Base-by-base conservation (phyloP, 164 flowering plant species). In the Malania oleifera region DNA sequence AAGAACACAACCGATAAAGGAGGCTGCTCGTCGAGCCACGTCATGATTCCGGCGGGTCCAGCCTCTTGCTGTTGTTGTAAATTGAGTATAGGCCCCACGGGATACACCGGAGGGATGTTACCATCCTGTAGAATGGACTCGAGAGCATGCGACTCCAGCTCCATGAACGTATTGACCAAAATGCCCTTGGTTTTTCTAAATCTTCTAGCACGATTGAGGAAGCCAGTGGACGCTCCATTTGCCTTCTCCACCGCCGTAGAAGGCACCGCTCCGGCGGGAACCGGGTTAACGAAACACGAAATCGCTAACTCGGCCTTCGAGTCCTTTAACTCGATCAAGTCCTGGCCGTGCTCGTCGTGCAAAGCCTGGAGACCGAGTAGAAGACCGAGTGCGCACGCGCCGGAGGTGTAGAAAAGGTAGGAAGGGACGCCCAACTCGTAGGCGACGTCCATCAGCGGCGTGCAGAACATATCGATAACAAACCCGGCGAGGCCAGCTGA, bases 1-100 rank as follows among this genome's bases (percentile, higher is more conserved):
- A 74, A 26, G 35, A 70, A 59, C 55, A 70, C 72, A 34, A 74
- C 77, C 22, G 77, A 69, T 17, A 57, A 48, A 2, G 40, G 40
- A 9, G 74, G 73, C 15, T 73, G 88, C 12, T 53, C 43, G 27
- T 81, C 76, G 4, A 80, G 74, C 82, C 83, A 75, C 27, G 43
- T 17, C 59, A 77, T 24, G 23, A 68, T 51, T 29, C 58, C 62
- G 2, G 37, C 63, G 11, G 15, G 29, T 17, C 41, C 41, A 1
- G 22, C 37, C 35, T 51, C n/a, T 18, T 18, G 15, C 6, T 25
- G 12, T 27, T 14, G 10, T 27, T 1, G 54, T 22, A 62, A 34
- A 17, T 72, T 49, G 1, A 79, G 13, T 6, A 76, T 25, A 0
- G 83, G 80, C 15, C 83, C 83, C 17, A 74, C 73, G 0, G 75